phyloP scores from a whole-genome alignment of 192 early-diverging fungal species.

The Gonapodya sp. region DNA sequence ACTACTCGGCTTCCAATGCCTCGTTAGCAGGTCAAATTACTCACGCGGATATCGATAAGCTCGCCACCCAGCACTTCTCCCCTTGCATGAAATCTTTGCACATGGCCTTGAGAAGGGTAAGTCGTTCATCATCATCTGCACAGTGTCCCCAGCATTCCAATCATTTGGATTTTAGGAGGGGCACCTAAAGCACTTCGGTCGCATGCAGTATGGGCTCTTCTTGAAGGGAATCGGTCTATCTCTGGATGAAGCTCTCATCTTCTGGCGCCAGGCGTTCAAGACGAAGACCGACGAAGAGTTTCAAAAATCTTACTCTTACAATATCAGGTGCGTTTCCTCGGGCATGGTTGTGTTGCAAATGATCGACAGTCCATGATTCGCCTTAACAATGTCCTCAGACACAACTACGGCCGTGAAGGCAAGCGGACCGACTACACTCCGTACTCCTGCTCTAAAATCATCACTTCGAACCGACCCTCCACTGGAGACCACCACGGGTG shows the following conservation, averaged over 20 bases:
- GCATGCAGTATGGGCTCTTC: constrained; percentile 89
- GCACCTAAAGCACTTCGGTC: constrained; percentile 77
- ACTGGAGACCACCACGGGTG: constrained; percentile 89
- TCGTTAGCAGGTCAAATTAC: constrained; percentile 41
- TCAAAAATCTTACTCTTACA: constrained; percentile 88
- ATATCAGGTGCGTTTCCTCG: constrained; percentile 60
- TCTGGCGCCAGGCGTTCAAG: constrained; percentile 80
- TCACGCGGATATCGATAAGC: constrained; percentile 58
- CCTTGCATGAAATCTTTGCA: constrained; percentile 86
- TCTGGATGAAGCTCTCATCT: constrained; percentile 80
- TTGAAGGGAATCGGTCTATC: constrained; percentile 87
- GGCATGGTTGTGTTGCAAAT: too few relatives aligned
- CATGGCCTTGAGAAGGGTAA: constrained; percentile 34
- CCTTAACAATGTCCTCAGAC: constrained; percentile 15
- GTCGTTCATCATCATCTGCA: neutral
- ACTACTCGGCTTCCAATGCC: constrained; percentile 40
- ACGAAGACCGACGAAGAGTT: constrained; percentile 80
- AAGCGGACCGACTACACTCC: constrained; percentile 68
- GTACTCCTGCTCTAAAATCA: constrained; percentile 77
- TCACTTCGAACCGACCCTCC: constrained; percentile 65
- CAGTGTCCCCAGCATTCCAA: neutral
- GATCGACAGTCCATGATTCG: neutral
- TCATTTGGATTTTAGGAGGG: constrained; percentile 31
- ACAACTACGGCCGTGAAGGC: constrained; percentile 94
- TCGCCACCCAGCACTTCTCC: constrained; percentile 64